Conservation (phyloP, 192 early-diverging fungal species). For the Coemansia sp. region DNA sequence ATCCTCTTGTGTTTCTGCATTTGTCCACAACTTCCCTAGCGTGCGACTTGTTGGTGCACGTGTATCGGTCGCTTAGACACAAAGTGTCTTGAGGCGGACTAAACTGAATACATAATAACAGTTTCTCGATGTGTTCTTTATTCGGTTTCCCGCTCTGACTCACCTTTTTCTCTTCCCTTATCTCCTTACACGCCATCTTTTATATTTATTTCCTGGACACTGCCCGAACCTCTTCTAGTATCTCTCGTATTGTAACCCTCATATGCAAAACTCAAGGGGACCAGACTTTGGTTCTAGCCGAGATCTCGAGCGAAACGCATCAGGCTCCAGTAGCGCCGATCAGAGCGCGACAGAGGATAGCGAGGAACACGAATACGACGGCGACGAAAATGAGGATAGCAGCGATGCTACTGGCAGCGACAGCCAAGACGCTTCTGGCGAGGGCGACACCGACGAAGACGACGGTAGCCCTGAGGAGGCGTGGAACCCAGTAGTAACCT, state of each 20-base stretch:
- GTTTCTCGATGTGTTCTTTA: not conserved
- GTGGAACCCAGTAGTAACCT: slow-evolving; percentile 43
- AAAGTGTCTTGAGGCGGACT: not conserved
- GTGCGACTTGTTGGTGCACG: slow-evolving; percentile 2
- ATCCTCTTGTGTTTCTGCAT: not conserved
- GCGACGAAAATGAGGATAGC: slow-evolving; percentile 10
- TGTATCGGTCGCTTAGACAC: not conserved
- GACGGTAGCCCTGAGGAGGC: slow-evolving; percentile 19
- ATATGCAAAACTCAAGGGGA: not conserved
- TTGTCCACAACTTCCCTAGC: not conserved
- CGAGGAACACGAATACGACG: slow-evolving; percentile 17
- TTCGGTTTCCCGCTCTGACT: not conserved
- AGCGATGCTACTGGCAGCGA: slow-evolving; percentile 12
- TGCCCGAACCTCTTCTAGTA: not conserved
- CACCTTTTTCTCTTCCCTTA: not conserved
- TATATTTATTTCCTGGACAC: not conserved
- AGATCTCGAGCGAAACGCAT: not conserved
- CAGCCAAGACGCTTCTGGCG: not conserved
- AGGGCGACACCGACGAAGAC: not conserved
- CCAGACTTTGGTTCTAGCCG: not conserved
- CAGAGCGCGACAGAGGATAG: slow-evolving; percentile 60
- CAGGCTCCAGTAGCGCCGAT: not conserved
- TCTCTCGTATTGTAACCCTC: too few species aligned
- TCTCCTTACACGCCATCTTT: not conserved
- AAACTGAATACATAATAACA: not conserved